Evolutionary conservation across 2,329 filamentous ascomycete genomes (phyloP).

Genomic region (Cladosporium sp.): DNA sequence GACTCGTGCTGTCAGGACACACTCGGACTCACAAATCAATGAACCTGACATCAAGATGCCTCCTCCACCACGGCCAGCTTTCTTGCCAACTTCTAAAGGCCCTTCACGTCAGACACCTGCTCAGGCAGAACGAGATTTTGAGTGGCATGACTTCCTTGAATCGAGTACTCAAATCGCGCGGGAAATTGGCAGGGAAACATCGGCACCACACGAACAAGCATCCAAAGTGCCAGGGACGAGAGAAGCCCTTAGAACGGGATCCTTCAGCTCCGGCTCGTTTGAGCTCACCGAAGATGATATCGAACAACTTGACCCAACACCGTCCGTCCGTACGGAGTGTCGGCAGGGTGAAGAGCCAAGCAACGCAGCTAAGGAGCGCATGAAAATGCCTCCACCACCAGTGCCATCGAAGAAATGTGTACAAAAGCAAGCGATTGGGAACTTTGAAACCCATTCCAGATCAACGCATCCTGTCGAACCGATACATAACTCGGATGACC

Average conservation of each 20-base stretch:
- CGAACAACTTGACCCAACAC: constrained; percentile 29
- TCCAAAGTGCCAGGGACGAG: background rate
- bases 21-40: background rate
- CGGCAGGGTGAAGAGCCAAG: background rate
- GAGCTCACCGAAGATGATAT: constrained; percentile 40
- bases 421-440: background rate
- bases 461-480: background rate
- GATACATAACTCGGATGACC: background rate
- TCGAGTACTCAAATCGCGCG: constrained; percentile 44
- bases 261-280: constrained; percentile 38
- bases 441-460: too few relatives aligned
- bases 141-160: constrained; percentile 27
- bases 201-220: background rate
- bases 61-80: constrained; percentile 6
- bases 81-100: background rate
- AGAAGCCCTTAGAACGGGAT: constrained; percentile 13
- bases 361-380: background rate
- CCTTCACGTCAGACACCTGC: background rate
- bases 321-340: background rate
- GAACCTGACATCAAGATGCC: constrained; percentile 13
- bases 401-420: constrained; percentile 3
- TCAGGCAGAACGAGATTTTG: background rate
- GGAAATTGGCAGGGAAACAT: constrained; percentile 32
- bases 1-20: background rate
- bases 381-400: constrained; percentile 19